Base-by-base conservation (phyloP, 75 land plant genomes). In the Cunninghamia lanceolata region DNA sequence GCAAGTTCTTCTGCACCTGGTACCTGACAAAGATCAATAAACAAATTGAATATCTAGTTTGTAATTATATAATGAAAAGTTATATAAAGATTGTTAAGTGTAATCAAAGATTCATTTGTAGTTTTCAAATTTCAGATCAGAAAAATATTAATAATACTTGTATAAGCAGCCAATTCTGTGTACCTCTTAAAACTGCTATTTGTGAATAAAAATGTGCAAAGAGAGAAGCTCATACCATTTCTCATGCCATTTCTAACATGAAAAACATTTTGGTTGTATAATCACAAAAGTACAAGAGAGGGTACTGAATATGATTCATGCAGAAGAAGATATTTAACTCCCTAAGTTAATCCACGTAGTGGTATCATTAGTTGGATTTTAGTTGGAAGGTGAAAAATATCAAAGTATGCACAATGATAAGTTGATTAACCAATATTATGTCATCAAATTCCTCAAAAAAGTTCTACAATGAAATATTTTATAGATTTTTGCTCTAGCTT, bases 1-100 rank as follows among this genome's bases (percentile, higher is more conserved):
- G 95, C 95, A 89, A 96, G 91, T 34, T 90, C 86, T 56, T 98
- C 98, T 46, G 95, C 98, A 34, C 96, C 94, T 80, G 91, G 95
- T 59, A 96, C 98, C 99, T 96, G 89, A 46, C 63, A 77, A 39
- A 17, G 68, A 40, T 13, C 9, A 78, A 78, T 17, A 36, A 76
- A 35, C 7, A 36, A 76, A 14, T 38, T 14, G 21, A 39, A 16
- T 63, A 63, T 28, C 17, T 88, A 89, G 25, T 19, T 78, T 78
- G 81, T 39, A 39, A 96, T 99, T 95, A 98, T 25, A 39, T 39
- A 76, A 70, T 11, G 2, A 73, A 73, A 73, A 14, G 15, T 50
- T 73, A 34, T 34, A 34, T 63, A 28, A 63, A 25, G 68, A 63
- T 63, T 63, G 68, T 8, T 63, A 28, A 25, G 30, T 25, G 68